Evolutionary conservation across 148 eudicot species (phyloP), one percentile per base, ranked within the genome.

Genomic region (Polygonum aviculare): DNA sequence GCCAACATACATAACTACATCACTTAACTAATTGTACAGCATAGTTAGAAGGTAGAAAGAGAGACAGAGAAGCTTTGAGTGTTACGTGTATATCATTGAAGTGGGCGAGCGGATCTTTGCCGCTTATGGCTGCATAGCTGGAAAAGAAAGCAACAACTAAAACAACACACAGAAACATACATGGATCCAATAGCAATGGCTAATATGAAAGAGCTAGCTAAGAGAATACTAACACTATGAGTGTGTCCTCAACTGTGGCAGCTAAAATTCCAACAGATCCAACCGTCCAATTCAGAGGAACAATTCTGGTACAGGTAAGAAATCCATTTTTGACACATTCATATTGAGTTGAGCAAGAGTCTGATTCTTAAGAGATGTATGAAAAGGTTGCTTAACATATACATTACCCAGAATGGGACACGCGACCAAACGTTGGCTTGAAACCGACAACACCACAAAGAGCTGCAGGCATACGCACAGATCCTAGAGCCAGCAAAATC

Each of bases 401-500:
- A 26, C 31, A 26, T 78, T 74, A 96, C 99, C 99, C 99, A 2
- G 86, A 81, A 78, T 93, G 91, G 36, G 99, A 82, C n/a, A 96
- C 76, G 73, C 99, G 97, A 22, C 90, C 96, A 82, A 87, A 95
- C 60, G 97, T 91, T 72, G 99, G 98, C 87, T 96, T 96, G 52
- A 96, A 86, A 44, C 99, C 99, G 69, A 96, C 85, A 67, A 96
- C 93, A 22, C 99, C 98, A 81, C 99, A 96, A 71, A 96, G 93
- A 84, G 99, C 90, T 48, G 99, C 99, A 79, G 99, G 99, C 85
- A 92, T 81, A 52, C 99, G 83, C 41, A 96, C 97, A 77, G 99
- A 96, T 72, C 97, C 97, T 95, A 54, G 11, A 73, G 47, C 31
- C 31, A 26, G 31, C 33, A 21, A 16, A 69, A 15, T 19, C 10